These are phyloP conservation scores for Ophiostoma himal-ulmi DNA, from an alignment of 2,329 filamentous ascomycete species.

Conservation along the genomic window DNA sequence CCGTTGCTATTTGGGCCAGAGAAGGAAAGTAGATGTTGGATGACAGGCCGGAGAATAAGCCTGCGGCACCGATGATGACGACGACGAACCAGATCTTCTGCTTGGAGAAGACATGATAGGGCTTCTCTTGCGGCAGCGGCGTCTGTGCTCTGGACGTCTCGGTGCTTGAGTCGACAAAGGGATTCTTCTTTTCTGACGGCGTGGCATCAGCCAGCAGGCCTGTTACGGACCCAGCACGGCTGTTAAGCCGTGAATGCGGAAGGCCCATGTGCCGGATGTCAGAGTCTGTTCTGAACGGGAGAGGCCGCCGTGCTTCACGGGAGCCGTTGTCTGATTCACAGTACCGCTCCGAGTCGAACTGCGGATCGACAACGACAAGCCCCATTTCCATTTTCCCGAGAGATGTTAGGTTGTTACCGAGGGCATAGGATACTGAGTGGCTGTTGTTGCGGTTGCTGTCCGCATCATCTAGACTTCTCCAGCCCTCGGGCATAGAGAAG, in stretches of 20 bases:
- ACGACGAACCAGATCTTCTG: not conserved
- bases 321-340: not conserved
- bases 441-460: not conserved
- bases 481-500: not conserved
- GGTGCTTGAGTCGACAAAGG: not conserved
- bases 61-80: not conserved
- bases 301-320: too few relatives aligned
- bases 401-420: not conserved
- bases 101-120: not conserved
- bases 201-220: not conserved
- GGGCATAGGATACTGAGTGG: not conserved
- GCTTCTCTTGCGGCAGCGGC: not conserved
- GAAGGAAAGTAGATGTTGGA: not conserved
- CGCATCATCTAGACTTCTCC: not conserved
- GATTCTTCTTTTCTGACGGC: not conserved
- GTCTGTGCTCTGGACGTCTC: not conserved
- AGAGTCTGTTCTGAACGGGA: not conserved
- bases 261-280: not conserved
- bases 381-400: not conserved
- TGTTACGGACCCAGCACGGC: not conserved
- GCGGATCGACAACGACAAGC: not conserved
- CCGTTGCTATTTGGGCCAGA: not conserved
- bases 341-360: not conserved
- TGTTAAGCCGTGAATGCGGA: not conserved
- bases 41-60: not conserved